These are phyloP conservation scores for Penicillium sp. DNA, from an alignment of 2,329 filamentous ascomycete species.

Conservation along the genomic window DNA sequence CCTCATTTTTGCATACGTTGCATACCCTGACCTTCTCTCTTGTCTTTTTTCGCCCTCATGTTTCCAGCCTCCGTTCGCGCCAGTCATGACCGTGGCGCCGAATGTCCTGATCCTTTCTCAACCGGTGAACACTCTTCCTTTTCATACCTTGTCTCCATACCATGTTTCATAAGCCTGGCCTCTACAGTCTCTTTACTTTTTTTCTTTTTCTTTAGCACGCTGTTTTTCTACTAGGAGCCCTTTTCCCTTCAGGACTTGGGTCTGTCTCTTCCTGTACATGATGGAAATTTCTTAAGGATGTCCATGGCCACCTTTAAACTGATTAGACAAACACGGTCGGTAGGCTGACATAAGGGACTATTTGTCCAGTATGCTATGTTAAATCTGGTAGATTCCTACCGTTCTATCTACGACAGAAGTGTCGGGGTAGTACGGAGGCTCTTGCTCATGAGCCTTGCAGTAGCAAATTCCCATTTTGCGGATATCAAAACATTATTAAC, in stretches of 20 bases:
- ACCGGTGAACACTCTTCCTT: slow-evolving; percentile 7
- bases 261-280: slow-evolving; percentile 29
- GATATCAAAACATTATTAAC: background rate
- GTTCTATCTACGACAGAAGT: background rate
- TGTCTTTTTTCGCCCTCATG: slow-evolving; percentile 17
- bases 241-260: slow-evolving; percentile 10
- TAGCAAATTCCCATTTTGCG: background rate
- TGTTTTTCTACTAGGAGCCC: slow-evolving; percentile 12
- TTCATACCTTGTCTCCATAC: slow-evolving; percentile 11
- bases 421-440: background rate
- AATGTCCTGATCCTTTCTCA: slow-evolving; percentile 16
- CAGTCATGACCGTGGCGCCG: slow-evolving; percentile 27
- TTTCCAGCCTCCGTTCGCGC: slow-evolving; percentile 18
- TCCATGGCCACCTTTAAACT: slow-evolving; percentile 17
- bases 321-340: no score
- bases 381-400: background rate
- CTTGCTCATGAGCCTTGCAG: background rate
- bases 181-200: slow-evolving; percentile 19
- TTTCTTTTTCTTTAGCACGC: slow-evolving; percentile 8
- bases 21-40: slow-evolving; percentile 20
- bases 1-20: slow-evolving; percentile 13
- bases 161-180: slow-evolving; percentile 17
- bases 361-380: no score
- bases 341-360: no score
- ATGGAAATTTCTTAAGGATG: slow-evolving; percentile 23